phyloP scores from a whole-genome alignment of 139 green algal genomes.

The Tetratostichococcus sp. region DNA sequence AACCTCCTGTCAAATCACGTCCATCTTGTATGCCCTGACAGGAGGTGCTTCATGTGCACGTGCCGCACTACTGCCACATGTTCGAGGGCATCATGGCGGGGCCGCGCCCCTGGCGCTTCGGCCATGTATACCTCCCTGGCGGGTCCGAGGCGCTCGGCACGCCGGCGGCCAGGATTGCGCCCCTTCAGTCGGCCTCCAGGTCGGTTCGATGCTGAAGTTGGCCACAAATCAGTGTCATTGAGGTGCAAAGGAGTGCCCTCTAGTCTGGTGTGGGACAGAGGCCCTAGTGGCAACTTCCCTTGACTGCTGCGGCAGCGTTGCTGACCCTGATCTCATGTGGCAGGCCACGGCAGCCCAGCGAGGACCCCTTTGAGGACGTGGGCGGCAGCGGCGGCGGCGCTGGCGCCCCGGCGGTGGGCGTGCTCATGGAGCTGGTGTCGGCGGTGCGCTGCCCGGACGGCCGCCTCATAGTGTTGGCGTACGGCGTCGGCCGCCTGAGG shows the following conservation, averaged over 20 bases:
- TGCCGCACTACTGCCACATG: conserved; percentile 35
- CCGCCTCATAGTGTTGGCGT: conserved; percentile 44
- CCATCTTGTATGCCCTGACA: too few relatives aligned
- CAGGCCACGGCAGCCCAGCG: not conserved
- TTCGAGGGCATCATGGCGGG: conserved; percentile 33
- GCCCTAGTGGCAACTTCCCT: too few relatives aligned
- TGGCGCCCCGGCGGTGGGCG: conserved; percentile 29
- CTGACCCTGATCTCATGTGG: not conserved
- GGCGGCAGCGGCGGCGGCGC: not conserved
- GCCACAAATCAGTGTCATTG: too few relatives aligned
- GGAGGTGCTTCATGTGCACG: conserved; percentile 23
- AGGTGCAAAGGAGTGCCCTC: too few relatives aligned
- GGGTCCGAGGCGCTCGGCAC: conserved; percentile 30
- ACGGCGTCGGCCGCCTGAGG: conserved; percentile 31
- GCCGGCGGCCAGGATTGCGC: conserved; percentile 14
- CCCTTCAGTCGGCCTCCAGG: not conserved
- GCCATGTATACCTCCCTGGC: conserved; percentile 40
- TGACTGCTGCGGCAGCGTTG: too few relatives aligned
- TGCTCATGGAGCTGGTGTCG: conserved; percentile 41
- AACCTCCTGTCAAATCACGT: too few relatives aligned
- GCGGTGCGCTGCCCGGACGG: conserved; percentile 39
- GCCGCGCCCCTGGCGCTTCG: conserved; percentile 34
- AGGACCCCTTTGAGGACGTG: not conserved
- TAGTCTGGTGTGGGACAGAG: too few relatives aligned
- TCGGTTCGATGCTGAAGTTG: too few relatives aligned